Conservation (phyloP, 768 basidiomycete species). For the Boletellus sp. region DNA sequence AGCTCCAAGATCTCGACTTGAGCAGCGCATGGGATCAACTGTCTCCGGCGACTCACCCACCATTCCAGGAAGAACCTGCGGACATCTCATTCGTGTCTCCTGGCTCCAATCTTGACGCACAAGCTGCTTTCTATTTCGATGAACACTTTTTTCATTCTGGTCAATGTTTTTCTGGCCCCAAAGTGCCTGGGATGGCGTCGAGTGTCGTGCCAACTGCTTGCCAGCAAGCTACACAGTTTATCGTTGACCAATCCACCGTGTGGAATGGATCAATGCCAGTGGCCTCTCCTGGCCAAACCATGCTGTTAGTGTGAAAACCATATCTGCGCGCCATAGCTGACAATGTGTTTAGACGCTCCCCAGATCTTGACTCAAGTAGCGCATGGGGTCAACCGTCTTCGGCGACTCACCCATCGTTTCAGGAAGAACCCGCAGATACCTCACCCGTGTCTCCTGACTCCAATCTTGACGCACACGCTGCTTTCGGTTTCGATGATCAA, state of each 20-base stretch:
- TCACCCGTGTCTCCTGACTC: neutral
- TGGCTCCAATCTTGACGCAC: neutral
- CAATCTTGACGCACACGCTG: neutral
- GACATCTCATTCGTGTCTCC: too few relatives aligned
- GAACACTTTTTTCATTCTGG: neutral
- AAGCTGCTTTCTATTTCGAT: neutral
- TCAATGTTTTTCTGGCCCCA: neutral
- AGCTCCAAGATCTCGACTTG: neutral
- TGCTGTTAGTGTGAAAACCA: neutral
- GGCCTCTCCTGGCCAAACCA: neutral
- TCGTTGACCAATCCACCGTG: too few relatives aligned
- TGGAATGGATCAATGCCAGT: too few relatives aligned
- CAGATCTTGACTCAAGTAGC: neutral
- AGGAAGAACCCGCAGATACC: neutral
- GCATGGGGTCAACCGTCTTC: neutral
- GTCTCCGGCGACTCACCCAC: too few relatives aligned
- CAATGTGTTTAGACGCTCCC: neutral
- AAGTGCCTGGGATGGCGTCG: neutral
- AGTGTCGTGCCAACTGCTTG: neutral
- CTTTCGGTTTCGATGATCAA: neutral
- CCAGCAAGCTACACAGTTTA: fast-evolving
- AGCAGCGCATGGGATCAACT: neutral
- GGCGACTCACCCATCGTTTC: too few relatives aligned
- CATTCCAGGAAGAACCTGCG: neutral
- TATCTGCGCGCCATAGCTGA: neutral